Percentiles rank a stretch among this genome's conserved stretches.
phyloP scores from a whole-genome alignment of 768 basidiomycete species.

The Chalciporus pseudorubinellus region DNA sequence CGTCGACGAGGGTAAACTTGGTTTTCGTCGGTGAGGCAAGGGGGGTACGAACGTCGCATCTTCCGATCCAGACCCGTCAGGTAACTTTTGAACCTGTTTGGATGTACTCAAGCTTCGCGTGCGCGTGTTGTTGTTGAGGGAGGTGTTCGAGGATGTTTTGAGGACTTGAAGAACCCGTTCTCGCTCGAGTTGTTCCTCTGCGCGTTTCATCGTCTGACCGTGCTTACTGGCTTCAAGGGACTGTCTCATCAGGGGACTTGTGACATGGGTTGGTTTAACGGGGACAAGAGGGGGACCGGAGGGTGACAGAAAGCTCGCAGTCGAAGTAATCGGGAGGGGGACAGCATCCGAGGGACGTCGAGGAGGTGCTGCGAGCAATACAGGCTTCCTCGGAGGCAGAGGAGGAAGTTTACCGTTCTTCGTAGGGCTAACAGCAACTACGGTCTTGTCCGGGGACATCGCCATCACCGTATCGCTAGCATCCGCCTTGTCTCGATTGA shows the following conservation, averaged over 20 bases:
- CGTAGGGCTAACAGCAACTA: background rate
- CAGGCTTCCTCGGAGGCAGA: conserved; percentile 38
- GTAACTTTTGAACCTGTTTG: conserved; percentile 12
- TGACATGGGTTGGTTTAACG: conserved; percentile 42
- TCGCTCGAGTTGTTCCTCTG: conserved; percentile 64
- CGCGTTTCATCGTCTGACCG: conserved; percentile 66
- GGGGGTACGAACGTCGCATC: conserved; percentile 26
- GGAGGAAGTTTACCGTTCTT: conserved; percentile 28
- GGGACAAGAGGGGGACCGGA: conserved; percentile 22
- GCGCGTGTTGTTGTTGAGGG: conserved; percentile 13
- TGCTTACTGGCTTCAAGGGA: conserved; percentile 71
- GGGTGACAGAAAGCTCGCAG: background rate
- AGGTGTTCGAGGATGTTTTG: conserved; percentile 46
- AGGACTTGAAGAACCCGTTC: conserved; percentile 71
- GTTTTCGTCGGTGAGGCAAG: conserved; percentile 36
- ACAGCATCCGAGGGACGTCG: conserved; percentile 23
- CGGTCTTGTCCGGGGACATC: conserved; percentile 8
- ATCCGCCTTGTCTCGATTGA: conserved; percentile 22
- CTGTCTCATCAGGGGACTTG: conserved; percentile 68
- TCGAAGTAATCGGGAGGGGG: conserved; percentile 2
- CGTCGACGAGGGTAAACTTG: conserved; percentile 34
- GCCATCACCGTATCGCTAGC: background rate
- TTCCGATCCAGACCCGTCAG: conserved; percentile 20
- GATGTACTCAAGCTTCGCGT: conserved; percentile 33
- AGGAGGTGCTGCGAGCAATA: conserved; percentile 10